Evolutionary conservation across 1,284 basidiomycete genomes (phyloP).

Genomic region (Sphagnurus paluster): DNA sequence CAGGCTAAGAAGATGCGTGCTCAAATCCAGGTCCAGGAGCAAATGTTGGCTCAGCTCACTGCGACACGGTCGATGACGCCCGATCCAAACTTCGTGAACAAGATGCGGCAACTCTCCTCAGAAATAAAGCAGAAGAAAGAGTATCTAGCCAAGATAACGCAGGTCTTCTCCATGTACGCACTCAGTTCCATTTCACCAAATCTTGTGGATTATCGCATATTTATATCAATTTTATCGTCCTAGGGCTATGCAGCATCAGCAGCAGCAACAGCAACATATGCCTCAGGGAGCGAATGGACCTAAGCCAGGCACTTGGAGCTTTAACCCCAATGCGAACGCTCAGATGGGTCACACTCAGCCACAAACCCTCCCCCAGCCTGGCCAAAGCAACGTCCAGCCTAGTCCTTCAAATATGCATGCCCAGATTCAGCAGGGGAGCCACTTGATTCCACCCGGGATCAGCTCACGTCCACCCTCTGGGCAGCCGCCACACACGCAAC

Average conservation of each 20-base stretch:
- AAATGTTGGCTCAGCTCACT: slow-evolving; percentile 21
- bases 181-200: neutral
- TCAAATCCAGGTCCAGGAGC: slow-evolving; percentile 14
- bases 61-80: slow-evolving; percentile 24
- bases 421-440: slow-evolving; percentile 27
- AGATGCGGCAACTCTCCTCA: slow-evolving; percentile 27
- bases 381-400: slow-evolving; percentile 24
- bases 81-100: slow-evolving; percentile 30
- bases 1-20: slow-evolving; percentile 22
- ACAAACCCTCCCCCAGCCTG: slow-evolving; percentile 17
- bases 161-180: slow-evolving; percentile 14
- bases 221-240: neutral
- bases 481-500: slow-evolving; percentile 32
- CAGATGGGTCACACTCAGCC: slow-evolving; percentile 12
- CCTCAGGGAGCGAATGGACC: slow-evolving; percentile 13
- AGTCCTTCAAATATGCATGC: slow-evolving; percentile 32
- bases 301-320: slow-evolving; percentile 20
- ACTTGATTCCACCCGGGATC: slow-evolving; percentile 24
- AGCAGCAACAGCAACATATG: too few species aligned
- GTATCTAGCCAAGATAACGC: slow-evolving; percentile 32
- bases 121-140: slow-evolving; percentile 40
- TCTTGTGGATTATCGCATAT: neutral
- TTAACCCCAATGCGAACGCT: slow-evolving; percentile 2
- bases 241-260: slow-evolving; percentile 8
- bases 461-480: slow-evolving; percentile 33